These are phyloP conservation scores for Fulvia fulva DNA, from an alignment of 2,329 filamentous ascomycete species.

Conservation along the genomic window DNA sequence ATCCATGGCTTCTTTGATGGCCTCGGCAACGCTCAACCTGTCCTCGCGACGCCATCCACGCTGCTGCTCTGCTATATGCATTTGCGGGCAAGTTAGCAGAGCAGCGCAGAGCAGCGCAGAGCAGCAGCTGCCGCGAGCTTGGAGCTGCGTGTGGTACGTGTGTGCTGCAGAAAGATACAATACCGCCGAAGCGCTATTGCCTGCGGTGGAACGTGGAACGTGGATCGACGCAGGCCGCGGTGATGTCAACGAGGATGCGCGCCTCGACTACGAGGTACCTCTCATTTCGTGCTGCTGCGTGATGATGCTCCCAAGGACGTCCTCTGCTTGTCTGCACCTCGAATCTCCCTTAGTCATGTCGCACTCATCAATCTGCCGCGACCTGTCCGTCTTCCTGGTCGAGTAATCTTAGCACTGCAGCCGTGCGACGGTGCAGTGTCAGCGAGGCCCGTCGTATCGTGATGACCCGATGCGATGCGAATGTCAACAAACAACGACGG, in stretches of 20 bases:
- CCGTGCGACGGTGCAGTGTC: not conserved
- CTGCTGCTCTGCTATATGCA: slow-evolving; percentile 15
- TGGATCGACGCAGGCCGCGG: not conserved
- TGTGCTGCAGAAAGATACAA: not conserved
- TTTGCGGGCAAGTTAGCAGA: not conserved
- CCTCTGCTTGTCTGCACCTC: not conserved
- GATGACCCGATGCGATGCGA: not conserved
- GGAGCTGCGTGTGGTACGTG: slow-evolving; percentile 2
- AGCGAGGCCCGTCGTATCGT: not conserved
- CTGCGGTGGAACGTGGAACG: slow-evolving; percentile 5
- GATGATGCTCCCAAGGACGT: too few species aligned
- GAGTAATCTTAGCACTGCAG: not conserved
- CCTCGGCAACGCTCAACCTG: slow-evolving; percentile 23
- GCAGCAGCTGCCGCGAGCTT: not conserved
- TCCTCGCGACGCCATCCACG: slow-evolving; percentile 20
- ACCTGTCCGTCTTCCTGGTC: not conserved
- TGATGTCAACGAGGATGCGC: slow-evolving; percentile 1
- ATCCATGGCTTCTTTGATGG: slow-evolving; percentile 27
- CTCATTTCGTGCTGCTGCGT: not conserved
- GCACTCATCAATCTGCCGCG: slow-evolving; percentile 2
- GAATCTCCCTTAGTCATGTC: slow-evolving; percentile 8
- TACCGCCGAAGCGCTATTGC: slow-evolving; percentile 1
- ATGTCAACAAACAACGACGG: not conserved
- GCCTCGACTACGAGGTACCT: not conserved
- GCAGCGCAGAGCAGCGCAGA: not conserved